phyloP scores from a whole-genome alignment of 2,329 filamentous ascomycete genomes.

The Diplocarpon rosae region DNA sequence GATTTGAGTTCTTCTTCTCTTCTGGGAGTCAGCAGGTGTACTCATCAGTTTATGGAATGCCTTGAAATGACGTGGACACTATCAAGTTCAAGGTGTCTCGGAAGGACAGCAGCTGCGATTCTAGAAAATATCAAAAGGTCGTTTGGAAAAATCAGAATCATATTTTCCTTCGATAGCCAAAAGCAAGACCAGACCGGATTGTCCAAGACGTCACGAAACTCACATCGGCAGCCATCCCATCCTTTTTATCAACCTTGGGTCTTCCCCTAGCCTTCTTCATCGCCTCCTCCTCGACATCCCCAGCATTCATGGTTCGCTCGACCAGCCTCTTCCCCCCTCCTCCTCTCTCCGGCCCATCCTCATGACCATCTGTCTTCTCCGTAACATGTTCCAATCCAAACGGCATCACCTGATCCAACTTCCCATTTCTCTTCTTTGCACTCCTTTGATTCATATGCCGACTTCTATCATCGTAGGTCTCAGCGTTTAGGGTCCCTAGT shows the following conservation, averaged over 20 bases:
- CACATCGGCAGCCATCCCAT: constrained; percentile 70
- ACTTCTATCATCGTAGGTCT: constrained; percentile 33
- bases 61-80: too few relatives aligned
- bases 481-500: constrained; percentile 35
- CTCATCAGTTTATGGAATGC: background rate
- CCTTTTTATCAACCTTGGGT: constrained; percentile 63
- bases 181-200: too few relatives aligned
- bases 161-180: too few relatives aligned
- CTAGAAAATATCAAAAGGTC: too few relatives aligned
- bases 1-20: constrained; percentile 79
- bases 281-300: too few relatives aligned
- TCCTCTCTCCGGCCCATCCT: constrained; percentile 23
- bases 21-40: constrained; percentile 34
- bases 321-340: constrained; percentile 36
- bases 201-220: constrained; percentile 30
- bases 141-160: too few relatives aligned
- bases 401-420: constrained; percentile 14
- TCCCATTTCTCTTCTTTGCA: background rate
- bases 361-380: constrained; percentile 14
- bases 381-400: constrained; percentile 17
- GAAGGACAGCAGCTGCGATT: too few relatives aligned
- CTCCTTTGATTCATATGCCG: constrained; percentile 8
- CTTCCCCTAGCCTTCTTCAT: constrained; percentile 59
- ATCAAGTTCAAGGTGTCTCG: too few relatives aligned
- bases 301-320: too few relatives aligned